Evolutionary conservation across 495 filamentous ascomycete species (phyloP).

Genomic region (Evernia prunastri): DNA sequence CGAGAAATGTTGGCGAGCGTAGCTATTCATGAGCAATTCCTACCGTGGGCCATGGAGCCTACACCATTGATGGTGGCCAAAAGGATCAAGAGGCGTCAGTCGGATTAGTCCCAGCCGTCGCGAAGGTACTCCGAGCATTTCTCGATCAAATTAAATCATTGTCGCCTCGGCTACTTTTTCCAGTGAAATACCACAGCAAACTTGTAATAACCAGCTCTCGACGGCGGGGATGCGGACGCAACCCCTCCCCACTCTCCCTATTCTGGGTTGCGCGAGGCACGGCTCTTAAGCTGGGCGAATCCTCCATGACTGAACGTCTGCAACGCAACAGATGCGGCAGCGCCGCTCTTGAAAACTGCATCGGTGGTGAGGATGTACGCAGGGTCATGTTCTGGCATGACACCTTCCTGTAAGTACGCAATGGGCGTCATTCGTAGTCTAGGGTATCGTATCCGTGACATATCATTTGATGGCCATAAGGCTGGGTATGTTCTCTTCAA

Average conservation of each 20-base stretch:
- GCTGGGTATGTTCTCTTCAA: background rate
- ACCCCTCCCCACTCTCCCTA: background rate
- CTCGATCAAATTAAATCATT: background rate
- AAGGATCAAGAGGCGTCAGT: background rate
- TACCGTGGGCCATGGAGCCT: background rate
- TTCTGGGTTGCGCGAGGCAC: background rate
- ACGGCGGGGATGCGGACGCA: background rate
- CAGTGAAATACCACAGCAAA: background rate
- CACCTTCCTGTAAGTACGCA: background rate
- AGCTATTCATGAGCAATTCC: background rate
- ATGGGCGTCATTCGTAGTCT: background rate
- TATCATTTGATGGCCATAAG: background rate
- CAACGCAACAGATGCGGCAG: background rate
- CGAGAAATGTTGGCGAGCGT: background rate
- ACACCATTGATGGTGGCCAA: background rate
- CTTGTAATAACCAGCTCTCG: background rate
- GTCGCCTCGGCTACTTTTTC: background rate
- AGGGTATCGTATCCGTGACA: background rate
- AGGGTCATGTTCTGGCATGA: background rate
- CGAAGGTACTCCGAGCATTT: background rate
- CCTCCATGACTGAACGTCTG: background rate
- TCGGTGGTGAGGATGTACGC: background rate
- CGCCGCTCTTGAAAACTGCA: background rate
- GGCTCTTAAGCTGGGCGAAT: background rate
- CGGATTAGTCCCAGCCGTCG: background rate